Evolutionary conservation across 768 basidiomycete genomes (phyloP).

Genomic region (Ramaria sp.): DNA sequence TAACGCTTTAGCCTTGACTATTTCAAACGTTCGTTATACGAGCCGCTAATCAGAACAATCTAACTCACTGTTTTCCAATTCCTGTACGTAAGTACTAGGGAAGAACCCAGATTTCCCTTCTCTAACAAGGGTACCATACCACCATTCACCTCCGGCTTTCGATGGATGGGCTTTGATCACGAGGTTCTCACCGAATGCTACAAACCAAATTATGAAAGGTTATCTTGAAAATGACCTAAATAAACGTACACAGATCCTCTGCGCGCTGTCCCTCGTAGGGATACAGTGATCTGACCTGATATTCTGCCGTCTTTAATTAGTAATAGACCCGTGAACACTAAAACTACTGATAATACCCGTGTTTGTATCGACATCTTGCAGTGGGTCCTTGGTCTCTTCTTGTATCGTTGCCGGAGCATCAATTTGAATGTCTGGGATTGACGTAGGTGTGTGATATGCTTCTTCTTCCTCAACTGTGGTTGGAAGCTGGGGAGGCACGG

Average conservation of each 20-base stretch:
- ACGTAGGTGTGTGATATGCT: slow-evolving; percentile 24
- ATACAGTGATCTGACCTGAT: slow-evolving; percentile 73
- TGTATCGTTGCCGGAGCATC: slow-evolving; percentile 33
- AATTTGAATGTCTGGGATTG: slow-evolving; percentile 48
- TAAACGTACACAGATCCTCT: slow-evolving; percentile 73
- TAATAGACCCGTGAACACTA: background rate
- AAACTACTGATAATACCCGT: slow-evolving; percentile 32
- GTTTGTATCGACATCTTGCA: slow-evolving; percentile 64
- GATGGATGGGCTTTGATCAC: slow-evolving; percentile 77
- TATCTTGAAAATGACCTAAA: slow-evolving; percentile 5
- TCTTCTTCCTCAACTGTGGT: slow-evolving; percentile 54
- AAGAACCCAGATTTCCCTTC: slow-evolving; percentile 74
- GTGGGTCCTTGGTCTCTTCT: slow-evolving; percentile 27
- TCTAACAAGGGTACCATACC: slow-evolving; percentile 66
- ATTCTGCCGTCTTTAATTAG: slow-evolving; percentile 31
- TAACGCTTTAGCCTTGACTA: slow-evolving; percentile 65
- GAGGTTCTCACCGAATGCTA: slow-evolving; percentile 74
- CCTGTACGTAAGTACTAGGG: slow-evolving; percentile 81
- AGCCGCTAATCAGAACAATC: background rate
- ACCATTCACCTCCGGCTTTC: slow-evolving; percentile 83
- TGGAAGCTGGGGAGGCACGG: slow-evolving; percentile 31
- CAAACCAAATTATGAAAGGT: background rate
- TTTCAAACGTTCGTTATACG: slow-evolving; percentile 4
- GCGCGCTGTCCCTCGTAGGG: slow-evolving; percentile 75
- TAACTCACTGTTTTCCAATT: slow-evolving; percentile 52